These are phyloP conservation scores for Trichoderma asperellum DNA, from an alignment of 2,329 filamentous ascomycete species.

Conservation along the genomic window DNA sequence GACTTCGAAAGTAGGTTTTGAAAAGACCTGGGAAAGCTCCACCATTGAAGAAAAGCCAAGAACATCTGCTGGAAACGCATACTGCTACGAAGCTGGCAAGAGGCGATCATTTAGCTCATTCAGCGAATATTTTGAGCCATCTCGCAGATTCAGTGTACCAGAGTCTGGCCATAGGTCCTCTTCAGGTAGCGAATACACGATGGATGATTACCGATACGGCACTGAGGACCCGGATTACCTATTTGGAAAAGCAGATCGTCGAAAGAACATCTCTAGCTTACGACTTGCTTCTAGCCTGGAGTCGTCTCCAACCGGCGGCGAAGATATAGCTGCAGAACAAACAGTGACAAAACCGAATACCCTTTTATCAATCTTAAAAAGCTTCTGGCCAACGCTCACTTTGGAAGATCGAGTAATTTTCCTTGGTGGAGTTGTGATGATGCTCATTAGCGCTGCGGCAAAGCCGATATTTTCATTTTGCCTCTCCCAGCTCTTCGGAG, in stretches of 20 bases:
- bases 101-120: slow-evolving; percentile 20
- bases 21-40: slow-evolving; percentile 32
- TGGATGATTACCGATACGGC: not conserved
- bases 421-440: slow-evolving; percentile 62
- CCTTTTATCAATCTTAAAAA: slow-evolving; percentile 45
- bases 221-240: slow-evolving; percentile 31
- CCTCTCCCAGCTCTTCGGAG: slow-evolving; percentile 71
- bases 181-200: not conserved
- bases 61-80: not conserved
- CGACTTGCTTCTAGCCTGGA: slow-evolving; percentile 25
- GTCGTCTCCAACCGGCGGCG: slow-evolving; percentile 22
- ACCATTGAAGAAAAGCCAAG: not conserved
- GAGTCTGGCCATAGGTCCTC: slow-evolving; percentile 2
- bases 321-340: not conserved
- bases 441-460: slow-evolving; percentile 65
- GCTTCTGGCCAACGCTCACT: slow-evolving; percentile 70
- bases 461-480: slow-evolving; percentile 77
- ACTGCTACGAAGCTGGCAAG: slow-evolving; percentile 16
- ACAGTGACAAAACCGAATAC: not conserved
- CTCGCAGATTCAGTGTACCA: not conserved
- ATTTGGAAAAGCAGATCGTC: slow-evolving; percentile 35
- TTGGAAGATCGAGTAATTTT: slow-evolving; percentile 57
- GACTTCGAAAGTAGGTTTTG: slow-evolving; percentile 32
- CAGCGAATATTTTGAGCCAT: slow-evolving; percentile 18
- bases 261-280: slow-evolving; percentile 39